Percentiles rank a stretch among this genome's conserved stretches.
phyloP scores from a whole-genome alignment of 345 rosid genomes.

The Pistacia atlantica region DNA sequence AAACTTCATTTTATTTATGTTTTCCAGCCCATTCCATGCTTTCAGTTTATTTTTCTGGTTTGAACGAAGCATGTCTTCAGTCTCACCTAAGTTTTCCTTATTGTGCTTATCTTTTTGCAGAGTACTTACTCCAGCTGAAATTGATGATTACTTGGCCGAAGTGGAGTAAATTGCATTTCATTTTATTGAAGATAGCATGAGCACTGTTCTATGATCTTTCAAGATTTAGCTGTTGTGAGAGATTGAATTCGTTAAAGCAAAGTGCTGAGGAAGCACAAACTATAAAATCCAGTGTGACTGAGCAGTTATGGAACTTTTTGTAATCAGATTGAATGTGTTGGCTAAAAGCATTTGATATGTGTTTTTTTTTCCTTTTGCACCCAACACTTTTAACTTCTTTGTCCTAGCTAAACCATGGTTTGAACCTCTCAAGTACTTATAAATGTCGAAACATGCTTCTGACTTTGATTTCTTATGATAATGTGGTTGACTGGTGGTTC shows the following conservation, averaged over 20 bases:
- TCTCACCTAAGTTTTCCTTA: not conserved
- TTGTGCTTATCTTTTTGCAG: conserved; percentile 37
- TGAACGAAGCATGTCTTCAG: not conserved
- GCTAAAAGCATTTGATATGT: not conserved
- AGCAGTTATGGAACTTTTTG: not conserved
- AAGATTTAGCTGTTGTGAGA: not conserved
- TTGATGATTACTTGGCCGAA: conserved; percentile 60
- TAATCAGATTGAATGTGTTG: not conserved
- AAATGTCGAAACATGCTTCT: too few species aligned
- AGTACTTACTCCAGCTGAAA: conserved; percentile 79
- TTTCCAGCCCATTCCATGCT: not conserved
- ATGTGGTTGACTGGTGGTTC: too few species aligned
- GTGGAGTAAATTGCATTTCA: conserved; percentile 48
- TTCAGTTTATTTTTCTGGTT: not conserved
- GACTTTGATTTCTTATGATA: too few species aligned
- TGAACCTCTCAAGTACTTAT: too few species aligned
- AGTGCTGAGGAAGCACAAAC: conserved; percentile 1
- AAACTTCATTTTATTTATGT: too few species aligned
- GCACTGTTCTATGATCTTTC: not conserved
- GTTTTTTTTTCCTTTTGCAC: too few species aligned
- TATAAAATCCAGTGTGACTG: not conserved
- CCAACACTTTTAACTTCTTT: too few species aligned
- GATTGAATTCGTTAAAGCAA: conserved; percentile 10
- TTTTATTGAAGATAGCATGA: not conserved
- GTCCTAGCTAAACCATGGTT: too few species aligned